Evolutionary conservation across 2,329 filamentous ascomycete genomes (phyloP).

Genomic region (Claviceps pusilla): DNA sequence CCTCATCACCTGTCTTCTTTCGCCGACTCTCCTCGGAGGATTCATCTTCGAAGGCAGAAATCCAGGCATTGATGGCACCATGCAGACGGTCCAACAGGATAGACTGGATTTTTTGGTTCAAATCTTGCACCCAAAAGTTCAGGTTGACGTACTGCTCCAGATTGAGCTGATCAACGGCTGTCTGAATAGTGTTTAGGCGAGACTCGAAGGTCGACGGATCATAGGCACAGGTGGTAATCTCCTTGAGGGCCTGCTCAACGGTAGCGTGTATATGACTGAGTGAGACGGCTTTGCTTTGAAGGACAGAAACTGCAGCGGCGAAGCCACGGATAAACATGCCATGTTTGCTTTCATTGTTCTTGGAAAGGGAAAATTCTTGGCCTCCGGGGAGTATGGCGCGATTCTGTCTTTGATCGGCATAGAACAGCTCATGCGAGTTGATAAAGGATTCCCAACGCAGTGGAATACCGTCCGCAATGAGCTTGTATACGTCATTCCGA

Average conservation of each 20-base stretch:
- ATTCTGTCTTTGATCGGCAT: conserved; percentile 33
- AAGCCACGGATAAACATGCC: conserved; percentile 95
- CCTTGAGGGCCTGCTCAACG: conserved; percentile 64
- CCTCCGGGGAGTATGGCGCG: conserved; percentile 27
- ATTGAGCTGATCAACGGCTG: conserved; percentile 88
- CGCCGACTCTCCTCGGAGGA: conserved; percentile 36
- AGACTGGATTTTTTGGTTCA: conserved; percentile 73
- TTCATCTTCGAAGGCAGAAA: conserved; percentile 62
- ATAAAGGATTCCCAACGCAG: conserved; percentile 97
- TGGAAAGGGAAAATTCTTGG: conserved; percentile 28
- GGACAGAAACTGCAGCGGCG: conserved; percentile 66
- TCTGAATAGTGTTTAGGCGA: conserved; percentile 73
- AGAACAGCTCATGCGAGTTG: conserved; percentile 81
- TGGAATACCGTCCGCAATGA: conserved; percentile 76
- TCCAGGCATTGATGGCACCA: conserved; percentile 74
- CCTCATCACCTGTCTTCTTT: conserved; percentile 32
- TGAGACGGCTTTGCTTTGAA: conserved; percentile 76
- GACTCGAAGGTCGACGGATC: conserved; percentile 63
- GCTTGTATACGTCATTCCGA: conserved; percentile 71
- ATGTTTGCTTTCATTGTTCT: conserved; percentile 71
- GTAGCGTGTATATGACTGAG: conserved; percentile 67
- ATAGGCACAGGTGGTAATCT: conserved; percentile 75
- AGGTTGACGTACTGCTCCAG: conserved; percentile 93
- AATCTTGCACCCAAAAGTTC: conserved; percentile 70
- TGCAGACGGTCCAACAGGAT: conserved; percentile 72